phyloP scores from a whole-genome alignment of 768 basidiomycete genomes.

The Russula sp. region DNA sequence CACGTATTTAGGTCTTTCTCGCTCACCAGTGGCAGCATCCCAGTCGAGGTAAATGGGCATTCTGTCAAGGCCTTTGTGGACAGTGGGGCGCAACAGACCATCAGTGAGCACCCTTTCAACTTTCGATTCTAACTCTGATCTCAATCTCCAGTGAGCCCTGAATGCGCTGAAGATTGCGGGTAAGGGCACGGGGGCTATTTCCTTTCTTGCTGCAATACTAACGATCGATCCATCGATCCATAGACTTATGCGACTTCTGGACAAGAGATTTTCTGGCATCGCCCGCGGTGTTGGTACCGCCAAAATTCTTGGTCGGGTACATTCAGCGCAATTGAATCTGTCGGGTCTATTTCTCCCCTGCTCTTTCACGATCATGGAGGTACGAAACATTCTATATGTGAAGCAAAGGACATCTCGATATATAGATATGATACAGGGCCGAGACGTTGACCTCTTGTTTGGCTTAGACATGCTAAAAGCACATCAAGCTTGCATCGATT shows the following conservation, averaged over 20 bases:
- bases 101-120: slow-evolving; percentile 57
- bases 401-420: slow-evolving; percentile 3
- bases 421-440: slow-evolving; percentile 53
- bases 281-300: slow-evolving; percentile 95
- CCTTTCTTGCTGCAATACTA: slow-evolving; percentile 14
- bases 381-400: slow-evolving; percentile 34
- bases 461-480: slow-evolving; percentile 99
- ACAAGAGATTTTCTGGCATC: slow-evolving; percentile 82
- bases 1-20: background rate
- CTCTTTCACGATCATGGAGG: slow-evolving; percentile 95
- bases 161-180: slow-evolving; percentile 90
- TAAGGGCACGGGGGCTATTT: slow-evolving; percentile 38
- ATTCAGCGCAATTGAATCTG: slow-evolving; percentile 89
- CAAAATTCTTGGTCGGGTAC: slow-evolving; percentile 89
- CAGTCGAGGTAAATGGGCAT: slow-evolving; percentile 86
- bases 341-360: slow-evolving; percentile 83
- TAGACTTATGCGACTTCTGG: slow-evolving; percentile 91
- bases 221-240: slow-evolving; percentile 13
- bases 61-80: slow-evolving; percentile 97
- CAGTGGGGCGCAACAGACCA: slow-evolving; percentile 95
- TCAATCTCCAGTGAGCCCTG: slow-evolving; percentile 70
- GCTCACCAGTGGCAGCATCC: slow-evolving; percentile 52
- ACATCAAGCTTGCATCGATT: slow-evolving; percentile 94
- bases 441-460: slow-evolving; percentile 90
- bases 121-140: slow-evolving; percentile 16